A percentile compares a stretch with the other conserved stretches of the same genome.
Evolutionary conservation across 1,284 basidiomycete species (phyloP).

Genomic region (Malassezia furfur): DNA sequence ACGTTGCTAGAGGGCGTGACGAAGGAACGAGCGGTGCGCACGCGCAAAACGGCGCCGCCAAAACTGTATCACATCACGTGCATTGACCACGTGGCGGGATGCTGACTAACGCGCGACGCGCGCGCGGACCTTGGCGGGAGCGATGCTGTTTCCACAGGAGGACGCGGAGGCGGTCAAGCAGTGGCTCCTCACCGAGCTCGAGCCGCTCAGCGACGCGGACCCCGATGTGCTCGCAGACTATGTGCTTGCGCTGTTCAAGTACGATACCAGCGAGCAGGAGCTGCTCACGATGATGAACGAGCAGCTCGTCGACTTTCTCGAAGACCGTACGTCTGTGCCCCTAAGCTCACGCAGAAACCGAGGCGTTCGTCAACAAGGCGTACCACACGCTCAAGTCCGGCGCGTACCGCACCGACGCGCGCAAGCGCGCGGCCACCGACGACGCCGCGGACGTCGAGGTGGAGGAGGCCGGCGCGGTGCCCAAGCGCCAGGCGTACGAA

Average conservation of each 20-base stretch:
- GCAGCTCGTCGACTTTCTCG: conserved; percentile 83
- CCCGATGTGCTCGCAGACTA: conserved; percentile 88
- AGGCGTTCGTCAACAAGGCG: conserved; percentile 69
- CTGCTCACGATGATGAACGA: conserved; percentile 66
- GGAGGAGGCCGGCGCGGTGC: not conserved
- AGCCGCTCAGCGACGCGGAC: conserved; percentile 69
- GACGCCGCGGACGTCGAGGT: not conserved
- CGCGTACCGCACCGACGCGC: conserved; percentile 18
- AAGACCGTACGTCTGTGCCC: conserved; percentile 57
- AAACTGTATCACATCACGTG: conserved; percentile 15
- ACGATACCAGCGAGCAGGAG: conserved; percentile 72
- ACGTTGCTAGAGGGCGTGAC: conserved; percentile 16
- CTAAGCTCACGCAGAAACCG: conserved; percentile 45
- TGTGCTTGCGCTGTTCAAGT: conserved; percentile 83
- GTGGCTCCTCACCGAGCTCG: conserved; percentile 16
- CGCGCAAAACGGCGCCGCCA: conserved; percentile 3
- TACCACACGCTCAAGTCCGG: conserved; percentile 57
- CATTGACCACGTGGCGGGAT: not conserved
- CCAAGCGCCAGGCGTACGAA: conserved; percentile 13
- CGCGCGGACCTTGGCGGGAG: not conserved
- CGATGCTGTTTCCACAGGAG: conserved; percentile 20
- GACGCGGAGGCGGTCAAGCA: conserved; percentile 12
- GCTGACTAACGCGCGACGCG: conserved; percentile 4
- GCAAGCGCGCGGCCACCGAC: conserved; percentile 9
- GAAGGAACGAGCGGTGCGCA: conserved; percentile 5